phyloP scores from a whole-genome alignment of 208 protist species.

The Trypanosoma grayi region DNA sequence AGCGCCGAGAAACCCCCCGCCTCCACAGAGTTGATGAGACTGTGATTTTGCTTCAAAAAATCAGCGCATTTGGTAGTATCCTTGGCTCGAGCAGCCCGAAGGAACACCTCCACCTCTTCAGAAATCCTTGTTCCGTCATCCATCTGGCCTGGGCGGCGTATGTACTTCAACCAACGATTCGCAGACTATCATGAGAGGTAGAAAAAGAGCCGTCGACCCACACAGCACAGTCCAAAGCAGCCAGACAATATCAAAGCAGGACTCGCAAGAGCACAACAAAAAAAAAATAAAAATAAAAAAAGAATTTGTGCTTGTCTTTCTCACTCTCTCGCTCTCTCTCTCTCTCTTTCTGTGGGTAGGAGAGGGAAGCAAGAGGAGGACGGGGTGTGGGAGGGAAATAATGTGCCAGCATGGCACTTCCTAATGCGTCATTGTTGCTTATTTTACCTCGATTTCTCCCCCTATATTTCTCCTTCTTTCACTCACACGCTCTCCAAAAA shows the following conservation, averaged over 20 bases:
- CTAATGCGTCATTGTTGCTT: too few species aligned
- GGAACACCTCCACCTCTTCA: constrained; percentile 79
- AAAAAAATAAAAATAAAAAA: constrained; percentile 5
- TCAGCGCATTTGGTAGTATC: constrained; percentile 43
- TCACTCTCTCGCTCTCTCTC: too few species aligned
- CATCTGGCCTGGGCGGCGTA: constrained; percentile 33
- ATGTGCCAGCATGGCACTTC: too few species aligned
- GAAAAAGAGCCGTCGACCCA: constrained; percentile 8
- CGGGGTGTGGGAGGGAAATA: too few species aligned
- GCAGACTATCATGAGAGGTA: constrained; percentile 16
- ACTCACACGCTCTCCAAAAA: too few species aligned
- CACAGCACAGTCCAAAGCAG: constrained; percentile 6
- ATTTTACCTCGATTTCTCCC: too few species aligned
- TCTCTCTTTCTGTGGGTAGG: too few species aligned
- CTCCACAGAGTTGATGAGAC: constrained; percentile 65
- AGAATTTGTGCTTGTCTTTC: background rate
- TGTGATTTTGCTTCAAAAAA: constrained; percentile 57
- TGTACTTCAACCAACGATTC: constrained; percentile 6
- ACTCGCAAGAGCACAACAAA: background rate
- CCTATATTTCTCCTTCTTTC: too few species aligned
- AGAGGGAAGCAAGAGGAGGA: too few species aligned
- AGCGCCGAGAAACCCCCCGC: constrained; percentile 80
- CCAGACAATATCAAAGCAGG: background rate
- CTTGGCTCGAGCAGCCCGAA: constrained; percentile 60
- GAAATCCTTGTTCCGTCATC: constrained; percentile 83